phyloP scores from a whole-genome alignment of 1,284 basidiomycete species.

The Quambalaria eucalypti region DNA sequence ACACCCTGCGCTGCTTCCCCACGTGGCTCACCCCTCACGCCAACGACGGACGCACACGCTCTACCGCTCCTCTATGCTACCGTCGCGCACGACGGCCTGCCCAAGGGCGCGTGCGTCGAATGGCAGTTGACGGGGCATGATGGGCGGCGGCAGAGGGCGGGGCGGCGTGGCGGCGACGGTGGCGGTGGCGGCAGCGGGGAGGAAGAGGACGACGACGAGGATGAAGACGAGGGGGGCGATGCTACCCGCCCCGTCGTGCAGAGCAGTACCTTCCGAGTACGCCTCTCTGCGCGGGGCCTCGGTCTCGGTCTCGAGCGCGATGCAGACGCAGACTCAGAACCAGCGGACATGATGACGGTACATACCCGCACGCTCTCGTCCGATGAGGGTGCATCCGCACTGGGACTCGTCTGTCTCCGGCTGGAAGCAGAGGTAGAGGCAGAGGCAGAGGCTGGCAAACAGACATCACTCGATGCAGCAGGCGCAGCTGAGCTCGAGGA shows the following conservation, averaged over 20 bases:
- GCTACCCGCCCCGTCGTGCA: neutral
- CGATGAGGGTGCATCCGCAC: too few relatives aligned
- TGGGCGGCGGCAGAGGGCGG: slow-evolving; percentile 13
- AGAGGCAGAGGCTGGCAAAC: neutral
- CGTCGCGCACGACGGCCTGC: slow-evolving; percentile 17
- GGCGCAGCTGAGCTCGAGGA: neutral
- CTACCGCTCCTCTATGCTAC: slow-evolving; percentile 24
- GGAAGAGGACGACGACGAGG: slow-evolving; percentile 18
- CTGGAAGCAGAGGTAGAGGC: neutral
- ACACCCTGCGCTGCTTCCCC: too few relatives aligned
- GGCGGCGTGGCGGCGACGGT: neutral
- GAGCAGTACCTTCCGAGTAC: neutral
- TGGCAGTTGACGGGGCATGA: slow-evolving; percentile 43
- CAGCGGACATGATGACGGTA: neutral
- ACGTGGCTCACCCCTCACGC: slow-evolving; percentile 4
- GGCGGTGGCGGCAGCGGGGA: neutral
- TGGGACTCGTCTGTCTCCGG: neutral
- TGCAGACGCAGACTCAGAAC: neutral
- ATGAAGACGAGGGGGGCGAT: slow-evolving; percentile 13
- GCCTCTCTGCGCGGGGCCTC: neutral
- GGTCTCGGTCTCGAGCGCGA: neutral
- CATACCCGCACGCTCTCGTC: neutral
- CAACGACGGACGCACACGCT: neutral
- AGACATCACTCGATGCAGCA: neutral
- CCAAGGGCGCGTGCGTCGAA: slow-evolving; percentile 27